A percentile compares a stretch with the other conserved stretches of the same genome.
Conservation (phyloP, 148 eudicot genomes). For the Chenopodium formosanum region DNA sequence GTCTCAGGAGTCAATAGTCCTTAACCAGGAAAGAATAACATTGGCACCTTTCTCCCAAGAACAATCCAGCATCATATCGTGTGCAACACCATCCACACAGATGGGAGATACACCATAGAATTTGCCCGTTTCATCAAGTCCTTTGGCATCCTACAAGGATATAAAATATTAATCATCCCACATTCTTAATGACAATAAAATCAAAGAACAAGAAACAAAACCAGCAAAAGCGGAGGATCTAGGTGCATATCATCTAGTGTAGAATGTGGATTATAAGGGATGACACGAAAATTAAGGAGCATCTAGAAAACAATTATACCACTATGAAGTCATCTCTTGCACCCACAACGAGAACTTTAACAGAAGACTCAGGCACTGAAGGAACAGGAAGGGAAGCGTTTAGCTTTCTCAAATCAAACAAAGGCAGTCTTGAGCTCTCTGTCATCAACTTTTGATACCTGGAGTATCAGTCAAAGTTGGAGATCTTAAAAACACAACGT, state of each 20-base stretch:
- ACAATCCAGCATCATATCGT: constrained; percentile 92
- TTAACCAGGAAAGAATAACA: constrained; percentile 59
- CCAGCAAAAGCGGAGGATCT: neutral
- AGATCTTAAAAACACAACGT: neutral
- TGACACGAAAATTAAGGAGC: neutral
- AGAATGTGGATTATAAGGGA: neutral
- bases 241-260: no score
- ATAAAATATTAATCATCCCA: neutral
- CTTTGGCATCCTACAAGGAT: constrained; percentile 63
- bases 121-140: constrained; percentile 73
- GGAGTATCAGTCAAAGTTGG: constrained; percentile 10
- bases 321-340: constrained; percentile 84
- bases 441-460: constrained; percentile 87
- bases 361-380: constrained; percentile 47
- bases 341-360: constrained; percentile 66
- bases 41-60: constrained; percentile 81
- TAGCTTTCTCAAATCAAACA: constrained; percentile 89
- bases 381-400: constrained; percentile 96
- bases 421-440: constrained; percentile 89
- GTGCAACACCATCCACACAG: constrained; percentile 71
- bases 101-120: constrained; percentile 77
- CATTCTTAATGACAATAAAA: neutral
- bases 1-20: constrained; percentile 1
- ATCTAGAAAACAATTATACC: constrained; percentile 35
- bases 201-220: neutral